phyloP scores from a whole-genome alignment of 139 green algal species.

The Tetraselmis striata region DNA sequence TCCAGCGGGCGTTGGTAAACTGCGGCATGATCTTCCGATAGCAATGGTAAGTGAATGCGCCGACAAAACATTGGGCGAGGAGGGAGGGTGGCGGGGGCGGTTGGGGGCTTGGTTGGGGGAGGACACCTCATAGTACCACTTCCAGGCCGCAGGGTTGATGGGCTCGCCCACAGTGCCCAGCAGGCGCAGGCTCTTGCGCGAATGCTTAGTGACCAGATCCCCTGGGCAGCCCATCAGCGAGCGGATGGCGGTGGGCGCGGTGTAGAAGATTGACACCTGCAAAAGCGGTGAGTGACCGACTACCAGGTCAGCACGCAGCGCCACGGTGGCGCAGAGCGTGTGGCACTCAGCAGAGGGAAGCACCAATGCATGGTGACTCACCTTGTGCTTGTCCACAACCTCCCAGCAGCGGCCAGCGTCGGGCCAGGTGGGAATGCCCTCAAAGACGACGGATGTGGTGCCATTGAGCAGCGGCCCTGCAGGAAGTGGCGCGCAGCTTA shows the following conservation, averaged over 20 bases:
- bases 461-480: constrained; percentile 83
- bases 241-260: constrained; percentile 87
- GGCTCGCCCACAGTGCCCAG: constrained; percentile 95
- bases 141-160: constrained; percentile 97
- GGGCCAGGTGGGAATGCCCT: constrained; percentile 86
- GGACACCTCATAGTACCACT: constrained; percentile 80
- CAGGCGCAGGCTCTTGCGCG: constrained; percentile 60
- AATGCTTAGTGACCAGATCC: constrained; percentile 50
- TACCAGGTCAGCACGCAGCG: too few relatives aligned
- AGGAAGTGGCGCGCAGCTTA: constrained; percentile 28
- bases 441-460: constrained; percentile 80
- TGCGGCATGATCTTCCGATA: too few relatives aligned
- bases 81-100: not conserved
- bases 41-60: not conserved
- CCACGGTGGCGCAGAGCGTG: too few relatives aligned
- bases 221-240: constrained; percentile 81
- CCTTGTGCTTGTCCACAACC: constrained; percentile 82
- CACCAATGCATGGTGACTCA: too few relatives aligned
- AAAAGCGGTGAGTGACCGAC: not conserved
- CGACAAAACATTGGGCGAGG: not conserved
- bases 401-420: constrained; percentile 86
- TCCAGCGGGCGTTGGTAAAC: too few relatives aligned
- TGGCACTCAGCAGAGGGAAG: too few relatives aligned
- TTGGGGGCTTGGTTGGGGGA: not conserved
- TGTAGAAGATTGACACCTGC: constrained; percentile 87